Evolutionary conservation across 108 stramenopile genomes (phyloP).

Genomic region (Licmophora abbreviata): DNA sequence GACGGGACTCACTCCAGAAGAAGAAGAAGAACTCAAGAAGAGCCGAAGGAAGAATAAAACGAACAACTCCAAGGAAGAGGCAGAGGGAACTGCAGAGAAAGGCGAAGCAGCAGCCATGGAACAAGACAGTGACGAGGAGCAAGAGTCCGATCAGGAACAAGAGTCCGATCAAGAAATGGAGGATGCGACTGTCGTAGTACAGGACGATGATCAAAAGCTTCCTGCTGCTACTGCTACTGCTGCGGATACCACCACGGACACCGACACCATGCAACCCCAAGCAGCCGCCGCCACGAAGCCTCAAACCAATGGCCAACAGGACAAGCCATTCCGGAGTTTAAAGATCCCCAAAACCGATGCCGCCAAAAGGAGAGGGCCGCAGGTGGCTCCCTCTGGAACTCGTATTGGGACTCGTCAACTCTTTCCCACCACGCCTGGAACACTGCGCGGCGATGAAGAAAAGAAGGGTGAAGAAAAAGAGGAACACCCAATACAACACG

Average conservation of each 20-base stretch:
- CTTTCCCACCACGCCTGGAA: too few relatives aligned
- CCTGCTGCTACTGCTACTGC: neutral
- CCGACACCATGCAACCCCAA: neutral
- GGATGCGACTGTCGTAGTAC: conserved; percentile 1
- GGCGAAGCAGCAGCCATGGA: neutral
- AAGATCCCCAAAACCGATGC: too few relatives aligned
- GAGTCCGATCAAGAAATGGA: conserved; percentile 1
- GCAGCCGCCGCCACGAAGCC: neutral
- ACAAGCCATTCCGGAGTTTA: too few relatives aligned
- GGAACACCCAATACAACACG: too few relatives aligned
- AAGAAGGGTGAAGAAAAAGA: too few relatives aligned
- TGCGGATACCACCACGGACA: neutral
- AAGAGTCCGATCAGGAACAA: neutral
- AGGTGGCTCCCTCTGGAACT: too few relatives aligned
- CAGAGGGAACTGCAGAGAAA: neutral
- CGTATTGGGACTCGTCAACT: too few relatives aligned
- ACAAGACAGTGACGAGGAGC: conserved; percentile 2
- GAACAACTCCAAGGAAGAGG: neutral
- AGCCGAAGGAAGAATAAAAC: conserved; percentile 5
- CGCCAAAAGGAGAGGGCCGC: too few relatives aligned
- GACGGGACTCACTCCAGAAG: conserved; percentile 23
- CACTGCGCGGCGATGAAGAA: too few relatives aligned
- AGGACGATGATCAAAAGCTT: neutral
- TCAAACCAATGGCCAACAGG: too few relatives aligned
- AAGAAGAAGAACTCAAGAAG: neutral